These are phyloP conservation scores for Allantophomopsis lycopodina DNA, from an alignment of 2,329 filamentous ascomycete genomes.

Conservation along the genomic window DNA sequence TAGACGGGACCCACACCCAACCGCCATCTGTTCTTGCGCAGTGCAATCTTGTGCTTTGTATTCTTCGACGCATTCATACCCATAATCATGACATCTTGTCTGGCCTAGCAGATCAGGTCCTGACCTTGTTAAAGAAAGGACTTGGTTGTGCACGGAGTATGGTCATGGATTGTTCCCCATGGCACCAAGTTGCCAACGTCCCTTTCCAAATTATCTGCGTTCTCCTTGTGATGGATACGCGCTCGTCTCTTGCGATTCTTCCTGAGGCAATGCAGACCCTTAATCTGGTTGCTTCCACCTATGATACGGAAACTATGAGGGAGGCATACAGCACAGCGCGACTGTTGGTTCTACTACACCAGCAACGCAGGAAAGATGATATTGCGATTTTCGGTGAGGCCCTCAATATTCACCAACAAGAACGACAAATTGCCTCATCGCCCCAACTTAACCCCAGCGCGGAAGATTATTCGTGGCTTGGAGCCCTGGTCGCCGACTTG, in stretches of 20 bases:
- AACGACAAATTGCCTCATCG: no score
- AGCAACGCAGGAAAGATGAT: constrained; percentile 32
- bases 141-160: constrained; percentile 32
- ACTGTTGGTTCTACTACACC: constrained; percentile 35
- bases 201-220: constrained; percentile 44
- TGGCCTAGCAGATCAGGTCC: constrained; percentile 23
- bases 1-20: constrained; percentile 24
- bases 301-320: constrained; percentile 31
- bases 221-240: constrained; percentile 38
- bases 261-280: constrained; percentile 35
- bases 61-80: constrained; percentile 37
- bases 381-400: constrained; percentile 20
- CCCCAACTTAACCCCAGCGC: constrained; percentile 6
- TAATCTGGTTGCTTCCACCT: constrained; percentile 24
- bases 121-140: constrained; percentile 28
- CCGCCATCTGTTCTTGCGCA: constrained; percentile 32
- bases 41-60: constrained; percentile 39
- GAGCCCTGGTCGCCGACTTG: constrained; percentile 26
- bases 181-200: constrained; percentile 46
- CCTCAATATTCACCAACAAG: no score
- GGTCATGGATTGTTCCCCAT: constrained; percentile 29
- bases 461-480: constrained; percentile 26
- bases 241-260: constrained; percentile 30
- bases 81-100: constrained; percentile 29
- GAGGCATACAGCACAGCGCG: constrained; percentile 41